These are phyloP conservation scores for Monosporascus cannonballus DNA, from an alignment of 2,329 filamentous ascomycete genomes.

Conservation along the genomic window DNA sequence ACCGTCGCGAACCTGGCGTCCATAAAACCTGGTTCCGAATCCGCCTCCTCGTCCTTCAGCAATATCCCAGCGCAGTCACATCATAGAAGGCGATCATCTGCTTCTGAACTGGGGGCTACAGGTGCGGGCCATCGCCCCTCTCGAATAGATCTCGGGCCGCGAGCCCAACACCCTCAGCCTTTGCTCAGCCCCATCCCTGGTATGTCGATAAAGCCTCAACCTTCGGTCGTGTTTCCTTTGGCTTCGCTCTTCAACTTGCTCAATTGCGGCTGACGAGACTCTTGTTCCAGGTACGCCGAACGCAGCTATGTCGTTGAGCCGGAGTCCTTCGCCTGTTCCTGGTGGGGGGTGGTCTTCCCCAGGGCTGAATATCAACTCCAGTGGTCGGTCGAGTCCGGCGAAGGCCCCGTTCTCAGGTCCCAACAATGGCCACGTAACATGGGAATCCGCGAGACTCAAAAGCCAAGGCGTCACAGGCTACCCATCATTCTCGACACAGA, in stretches of 20 bases:
- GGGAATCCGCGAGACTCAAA: conserved; percentile 76
- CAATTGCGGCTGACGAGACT: conserved; percentile 3
- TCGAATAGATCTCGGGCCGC: conserved; percentile 31
- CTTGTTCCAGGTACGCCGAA: conserved; percentile 44
- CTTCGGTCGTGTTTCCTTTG: background rate
- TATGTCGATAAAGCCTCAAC: conserved; percentile 30
- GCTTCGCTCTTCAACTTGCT: background rate
- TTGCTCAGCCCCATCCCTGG: conserved; percentile 50
- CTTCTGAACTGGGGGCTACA: conserved; percentile 25
- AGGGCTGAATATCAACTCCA: conserved; percentile 63
- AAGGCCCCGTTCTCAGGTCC: conserved; percentile 39
- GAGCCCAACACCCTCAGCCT: conserved; percentile 30
- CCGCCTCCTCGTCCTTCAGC: conserved; percentile 49
- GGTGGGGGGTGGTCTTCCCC: conserved; percentile 87
- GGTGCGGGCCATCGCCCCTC: conserved; percentile 27
- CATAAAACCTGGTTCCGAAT: conserved; percentile 38
- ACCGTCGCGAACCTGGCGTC: conserved; percentile 43
- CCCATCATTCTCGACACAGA: conserved; percentile 72
- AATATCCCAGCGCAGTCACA: conserved; percentile 42
- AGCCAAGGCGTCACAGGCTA: conserved; percentile 69
- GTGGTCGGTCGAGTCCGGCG: conserved; percentile 62
- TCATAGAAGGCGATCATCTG: conserved; percentile 44
- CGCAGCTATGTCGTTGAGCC: conserved; percentile 71
- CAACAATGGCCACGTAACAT: conserved; percentile 59
- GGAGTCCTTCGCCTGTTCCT: conserved; percentile 78